Base-by-base conservation (phyloP, 148 eudicot genomes). In the Spergularia bocconei region DNA sequence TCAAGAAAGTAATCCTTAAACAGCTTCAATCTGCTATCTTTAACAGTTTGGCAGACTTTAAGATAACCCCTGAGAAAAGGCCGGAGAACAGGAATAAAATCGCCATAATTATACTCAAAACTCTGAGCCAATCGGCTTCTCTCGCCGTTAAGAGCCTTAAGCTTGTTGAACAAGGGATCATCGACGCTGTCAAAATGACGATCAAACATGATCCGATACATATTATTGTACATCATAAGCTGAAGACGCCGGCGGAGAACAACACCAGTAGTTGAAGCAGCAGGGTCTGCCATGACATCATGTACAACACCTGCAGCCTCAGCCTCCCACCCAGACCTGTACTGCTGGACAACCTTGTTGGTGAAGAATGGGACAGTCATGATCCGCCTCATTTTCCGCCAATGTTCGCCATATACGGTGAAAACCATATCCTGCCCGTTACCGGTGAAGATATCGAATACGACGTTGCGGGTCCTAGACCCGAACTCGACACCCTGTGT, bases 301-400 rank as follows among this genome's bases (percentile, higher is more conserved):
- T 85, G 85, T 6, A 91, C 89, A 17, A 91, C 91, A 0, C 53
- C 20, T 0, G 79, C 91, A 0, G 89, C 97, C 87, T 91, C 97
- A 0, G 69, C 87, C 63, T 91, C 97, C 97, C 97, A 91, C 1
- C 93, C 89, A 7, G 6, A 36, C 63, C 90, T 73, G 70, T 91
- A 78, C 67, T 89, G 90, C 74, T 91, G 97, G 5, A 91, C 97
- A 15, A 91, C 96, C 79, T 89, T 89, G 80, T 87, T 87, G 15
- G 96, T 91, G 66, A 91, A 91, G 54, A 91, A 91, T 0, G 96
- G 96, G 1, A 91, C 93, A 13, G 93, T 91, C 93, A 91, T 87
- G 74, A 91, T 89, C 78, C 96, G 55, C 61, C 96, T 72, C 96
- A 91, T 91, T 75, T 89, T 91, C 80, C 96, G 70, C 93, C 97